Base-by-base conservation (phyloP, 306 rosid species). In the Bauhinia variegata region DNA sequence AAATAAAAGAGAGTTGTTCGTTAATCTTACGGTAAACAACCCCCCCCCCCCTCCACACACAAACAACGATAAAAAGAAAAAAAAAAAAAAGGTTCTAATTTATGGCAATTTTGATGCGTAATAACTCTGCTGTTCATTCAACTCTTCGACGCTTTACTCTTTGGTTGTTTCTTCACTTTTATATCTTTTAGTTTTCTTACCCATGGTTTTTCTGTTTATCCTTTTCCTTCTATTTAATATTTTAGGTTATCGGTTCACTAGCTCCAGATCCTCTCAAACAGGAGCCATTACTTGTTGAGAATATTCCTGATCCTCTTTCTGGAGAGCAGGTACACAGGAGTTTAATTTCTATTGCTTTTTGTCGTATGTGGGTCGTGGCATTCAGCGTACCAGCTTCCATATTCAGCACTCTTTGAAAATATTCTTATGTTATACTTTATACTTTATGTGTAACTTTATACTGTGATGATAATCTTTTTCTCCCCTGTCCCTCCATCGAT, bases 311-410 rank as follows among this genome's bases (percentile, higher is more conserved):
- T 76, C 95, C 88, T 72, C 95, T 93, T 63, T 83, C 88, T 9
- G 95, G 96, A 83, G 99, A 93, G 81, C 99, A 93, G 99, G 97
- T 93, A 77, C 18, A 73, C 59, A 19, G 64, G 42, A 44, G 37
- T 38, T 38, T 41, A 47, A 31, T 68, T 54, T 63, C 43, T 65
- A 18, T 42, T 51, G 12, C 47, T 41, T 30, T 63, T 17, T 9
- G 4, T 62, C 55, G 33, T 70, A 18, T 44, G n/a, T n/a, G n/a
- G n/a, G n/a, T n/a, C n/a, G 33, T 67, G 23, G 39, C 28, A 11
- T 55, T 60, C 54, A 11, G 54, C 64, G 60, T 52, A 17, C 30
- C 52, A 65, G 50, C 6, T 57, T 63, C 7, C 51, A 19, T 39
- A 10, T 15, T 63, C 42, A 50, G 31, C 4, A 42, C 63, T 63